A percentile compares a stretch with the other conserved stretches of the same genome.
Conservation (phyloP, 768 basidiomycete genomes). For the Tulasnella sp. region DNA sequence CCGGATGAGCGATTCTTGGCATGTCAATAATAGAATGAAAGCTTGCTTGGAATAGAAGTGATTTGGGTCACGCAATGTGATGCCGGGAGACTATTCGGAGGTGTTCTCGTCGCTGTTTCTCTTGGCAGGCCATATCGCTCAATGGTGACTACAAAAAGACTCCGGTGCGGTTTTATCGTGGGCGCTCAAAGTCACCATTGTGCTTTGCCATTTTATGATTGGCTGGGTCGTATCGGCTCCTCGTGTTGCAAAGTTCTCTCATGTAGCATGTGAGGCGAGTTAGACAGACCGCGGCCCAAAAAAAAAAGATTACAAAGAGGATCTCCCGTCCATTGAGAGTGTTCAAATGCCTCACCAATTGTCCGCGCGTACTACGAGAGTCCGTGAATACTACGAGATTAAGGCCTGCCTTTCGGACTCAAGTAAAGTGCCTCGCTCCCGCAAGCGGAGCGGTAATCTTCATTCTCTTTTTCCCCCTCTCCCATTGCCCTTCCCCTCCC, state of each 20-base stretch:
- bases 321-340: neutral
- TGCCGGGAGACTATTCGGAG: neutral
- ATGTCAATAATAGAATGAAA: too few species aligned
- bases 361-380: neutral
- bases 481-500: neutral
- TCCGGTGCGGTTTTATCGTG: neutral
- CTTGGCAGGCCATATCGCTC: neutral
- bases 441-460: neutral
- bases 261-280: neutral
- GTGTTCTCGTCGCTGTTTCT: neutral
- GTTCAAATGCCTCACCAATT: neutral
- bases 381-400: neutral
- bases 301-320: neutral
- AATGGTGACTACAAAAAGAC: neutral
- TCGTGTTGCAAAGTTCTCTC: neutral
- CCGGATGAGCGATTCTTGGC: too few species aligned
- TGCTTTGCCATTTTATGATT: too few species aligned
- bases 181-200: too few species aligned
- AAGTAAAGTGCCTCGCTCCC: neutral
- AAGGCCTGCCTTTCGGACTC: neutral
- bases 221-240: too few species aligned
- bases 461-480: neutral
- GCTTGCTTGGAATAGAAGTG: too few species aligned
- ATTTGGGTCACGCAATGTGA: too few species aligned
- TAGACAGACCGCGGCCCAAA: neutral